phyloP scores from a whole-genome alignment of 192 early-diverging fungal genomes.

The Kickxella alabastrina region DNA sequence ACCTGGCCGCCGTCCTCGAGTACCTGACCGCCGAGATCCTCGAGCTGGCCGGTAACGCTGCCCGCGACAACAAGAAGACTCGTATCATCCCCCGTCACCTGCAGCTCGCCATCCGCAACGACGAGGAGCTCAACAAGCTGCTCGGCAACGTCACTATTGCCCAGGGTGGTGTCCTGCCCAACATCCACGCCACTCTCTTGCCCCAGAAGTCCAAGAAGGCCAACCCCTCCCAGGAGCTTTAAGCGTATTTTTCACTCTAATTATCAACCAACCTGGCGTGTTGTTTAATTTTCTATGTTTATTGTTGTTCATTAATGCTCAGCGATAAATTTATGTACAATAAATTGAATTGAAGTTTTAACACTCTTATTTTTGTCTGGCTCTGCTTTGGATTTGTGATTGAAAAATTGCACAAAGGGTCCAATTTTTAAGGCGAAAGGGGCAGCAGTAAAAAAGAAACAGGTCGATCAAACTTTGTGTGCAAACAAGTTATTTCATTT shows the following conservation, averaged over 20 bases:
- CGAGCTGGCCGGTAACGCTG: no score
- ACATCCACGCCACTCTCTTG: slow-evolving; percentile 83
- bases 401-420: no score
- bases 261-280: slow-evolving; percentile 63
- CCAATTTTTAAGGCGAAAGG: no score
- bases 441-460: no score
- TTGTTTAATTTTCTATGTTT: slow-evolving; percentile 19
- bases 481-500: neutral
- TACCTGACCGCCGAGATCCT: no score
- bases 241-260: slow-evolving; percentile 60
- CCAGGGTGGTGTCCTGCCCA: slow-evolving; percentile 91
- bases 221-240: slow-evolving; percentile 61
- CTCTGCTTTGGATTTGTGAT: no score
- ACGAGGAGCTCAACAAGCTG: slow-evolving; percentile 92
- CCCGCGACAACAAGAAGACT: no score
- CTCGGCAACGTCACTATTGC: no score
- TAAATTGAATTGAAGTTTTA: slow-evolving; percentile 11
- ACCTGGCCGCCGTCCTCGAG: no score
- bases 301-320: slow-evolving; percentile 1
- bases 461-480: no score
- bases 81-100: no score
- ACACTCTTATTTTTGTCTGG: neutral
- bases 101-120: no score
- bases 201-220: slow-evolving; percentile 77
- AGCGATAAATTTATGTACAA: slow-evolving; percentile 30